Percentiles rank a stretch among this genome's conserved stretches.
These are phyloP conservation scores for Trifolium repens DNA, from an alignment of 306 rosid species.

Conservation along the genomic window DNA sequence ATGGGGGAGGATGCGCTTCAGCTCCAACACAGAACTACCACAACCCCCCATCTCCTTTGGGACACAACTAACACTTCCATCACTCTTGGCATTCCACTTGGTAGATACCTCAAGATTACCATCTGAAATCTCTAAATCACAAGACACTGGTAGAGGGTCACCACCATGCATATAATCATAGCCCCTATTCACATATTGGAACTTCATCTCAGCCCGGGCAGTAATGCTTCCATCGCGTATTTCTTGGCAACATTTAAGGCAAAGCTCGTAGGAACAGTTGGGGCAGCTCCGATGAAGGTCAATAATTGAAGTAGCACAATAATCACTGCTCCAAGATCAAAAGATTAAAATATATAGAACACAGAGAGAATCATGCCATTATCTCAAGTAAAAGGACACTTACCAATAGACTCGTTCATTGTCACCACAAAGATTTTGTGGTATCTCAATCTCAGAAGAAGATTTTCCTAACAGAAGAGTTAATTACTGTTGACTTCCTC, in stretches of 20 bases:
- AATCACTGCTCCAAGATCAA: conserved; percentile 60
- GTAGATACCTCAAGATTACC: conserved; percentile 41
- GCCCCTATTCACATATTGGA: conserved; percentile 68
- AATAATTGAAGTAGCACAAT: conserved; percentile 84
- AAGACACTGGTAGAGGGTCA: conserved; percentile 51
- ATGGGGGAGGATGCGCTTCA: conserved; percentile 65
- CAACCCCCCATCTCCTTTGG: conserved; percentile 76
- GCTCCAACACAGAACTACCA: conserved; percentile 58
- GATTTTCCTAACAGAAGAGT: conserved; percentile 52
- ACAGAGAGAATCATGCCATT: conserved; percentile 21
- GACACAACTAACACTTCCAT: conserved; percentile 66
- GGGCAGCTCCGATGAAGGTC: conserved; percentile 84
- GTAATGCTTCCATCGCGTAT: conserved; percentile 60
- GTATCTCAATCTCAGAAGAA: conserved; percentile 51
- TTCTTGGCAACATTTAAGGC: conserved; percentile 77
- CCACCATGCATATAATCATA: conserved; percentile 82
- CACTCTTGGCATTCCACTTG: conserved; percentile 56
- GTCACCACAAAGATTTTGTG: conserved; percentile 57
- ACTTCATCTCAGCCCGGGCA: conserved; percentile 56
- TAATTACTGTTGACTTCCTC: conserved; percentile 31
- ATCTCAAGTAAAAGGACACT: conserved; percentile 39
- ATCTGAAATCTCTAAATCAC: conserved; percentile 41
- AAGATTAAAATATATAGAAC: conserved; percentile 29
- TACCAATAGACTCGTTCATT: conserved; percentile 84
- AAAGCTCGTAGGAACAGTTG: conserved; percentile 69